These are phyloP conservation scores for Melastoma candidum DNA, from an alignment of 441 rosid genomes.

Conservation along the genomic window DNA sequence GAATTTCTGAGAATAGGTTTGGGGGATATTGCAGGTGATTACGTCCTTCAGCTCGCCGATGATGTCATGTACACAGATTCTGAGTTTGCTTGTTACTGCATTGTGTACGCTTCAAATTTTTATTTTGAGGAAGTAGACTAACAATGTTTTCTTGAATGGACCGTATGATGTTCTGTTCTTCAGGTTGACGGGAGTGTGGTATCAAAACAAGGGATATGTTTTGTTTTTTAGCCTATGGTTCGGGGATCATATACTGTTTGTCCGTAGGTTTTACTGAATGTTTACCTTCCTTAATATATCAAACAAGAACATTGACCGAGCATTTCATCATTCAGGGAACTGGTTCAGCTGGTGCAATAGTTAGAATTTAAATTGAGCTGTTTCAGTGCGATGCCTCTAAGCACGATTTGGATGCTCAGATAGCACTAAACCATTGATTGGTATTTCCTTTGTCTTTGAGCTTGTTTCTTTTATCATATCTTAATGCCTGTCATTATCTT, in stretches of 20 bases:
- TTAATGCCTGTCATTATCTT: not conserved
- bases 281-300: too few relatives aligned
- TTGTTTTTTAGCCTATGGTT: too few relatives aligned
- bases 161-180: too few relatives aligned
- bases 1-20: not conserved
- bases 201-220: too few relatives aligned
- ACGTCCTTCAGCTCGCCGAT: conserved; percentile 69
- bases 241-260: too few relatives aligned
- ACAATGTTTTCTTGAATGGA: too few relatives aligned
- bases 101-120: not conserved
- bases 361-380: conserved; percentile 76
- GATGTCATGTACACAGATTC: conserved; percentile 92
- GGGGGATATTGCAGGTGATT: conserved; percentile 39
- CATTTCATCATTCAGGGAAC: conserved; percentile 49
- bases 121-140: too few relatives aligned
- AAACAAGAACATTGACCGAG: too few relatives aligned
- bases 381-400: conserved; percentile 73
- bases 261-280: too few relatives aligned
- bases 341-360: conserved; percentile 93
- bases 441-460: conserved; percentile 16
- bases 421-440: conserved; percentile 72
- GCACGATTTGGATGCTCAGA: conserved; percentile 86
- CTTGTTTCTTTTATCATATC: not conserved
- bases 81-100: conserved; percentile 26
- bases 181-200: too few relatives aligned